Evolutionary conservation across 345 rosid species (phyloP).

Genomic region (Aquilaria malaccensis): DNA sequence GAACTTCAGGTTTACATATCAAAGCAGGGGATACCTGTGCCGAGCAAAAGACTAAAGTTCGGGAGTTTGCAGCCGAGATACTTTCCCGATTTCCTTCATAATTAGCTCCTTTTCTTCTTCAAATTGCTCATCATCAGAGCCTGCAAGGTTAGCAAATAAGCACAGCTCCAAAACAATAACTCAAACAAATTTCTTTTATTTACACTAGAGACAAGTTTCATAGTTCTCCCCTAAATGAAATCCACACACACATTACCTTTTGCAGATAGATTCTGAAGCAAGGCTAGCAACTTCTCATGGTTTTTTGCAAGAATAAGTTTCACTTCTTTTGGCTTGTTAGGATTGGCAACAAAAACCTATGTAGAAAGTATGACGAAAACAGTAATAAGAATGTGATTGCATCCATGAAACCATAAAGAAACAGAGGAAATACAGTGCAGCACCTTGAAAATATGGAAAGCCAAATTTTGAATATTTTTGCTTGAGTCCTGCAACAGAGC

Average conservation of each 20-base stretch:
- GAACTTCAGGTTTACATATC: neutral
- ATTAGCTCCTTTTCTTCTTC: conserved; percentile 94
- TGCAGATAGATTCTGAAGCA: conserved; percentile 64
- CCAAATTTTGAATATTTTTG: conserved; percentile 83
- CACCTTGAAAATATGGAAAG: conserved; percentile 98
- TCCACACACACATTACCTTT: conserved; percentile 46
- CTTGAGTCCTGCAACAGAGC: conserved; percentile 69
- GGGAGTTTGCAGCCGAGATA: conserved; percentile 38
- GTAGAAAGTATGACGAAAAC: no score
- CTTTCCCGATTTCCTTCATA: conserved; percentile 67
- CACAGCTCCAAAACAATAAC: neutral
- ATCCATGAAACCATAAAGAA: neutral
- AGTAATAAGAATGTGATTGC: no score
- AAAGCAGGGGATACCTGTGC: no score
- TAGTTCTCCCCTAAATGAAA: neutral
- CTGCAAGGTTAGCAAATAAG: conserved; percentile 20
- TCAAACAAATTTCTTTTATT: neutral
- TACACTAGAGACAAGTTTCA: neutral
- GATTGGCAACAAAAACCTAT: conserved; percentile 96
- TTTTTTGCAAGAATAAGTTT: conserved; percentile 83
- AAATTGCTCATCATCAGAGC: conserved; percentile 84
- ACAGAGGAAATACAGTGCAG: neutral
- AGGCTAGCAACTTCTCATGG: conserved; percentile 59
- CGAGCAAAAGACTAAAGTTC: conserved; percentile 18
- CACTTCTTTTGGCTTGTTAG: conserved; percentile 86